These are phyloP conservation scores for Paracorniculantispora psalliotae DNA, from an alignment of 2,329 filamentous ascomycete genomes.

Conservation along the genomic window DNA sequence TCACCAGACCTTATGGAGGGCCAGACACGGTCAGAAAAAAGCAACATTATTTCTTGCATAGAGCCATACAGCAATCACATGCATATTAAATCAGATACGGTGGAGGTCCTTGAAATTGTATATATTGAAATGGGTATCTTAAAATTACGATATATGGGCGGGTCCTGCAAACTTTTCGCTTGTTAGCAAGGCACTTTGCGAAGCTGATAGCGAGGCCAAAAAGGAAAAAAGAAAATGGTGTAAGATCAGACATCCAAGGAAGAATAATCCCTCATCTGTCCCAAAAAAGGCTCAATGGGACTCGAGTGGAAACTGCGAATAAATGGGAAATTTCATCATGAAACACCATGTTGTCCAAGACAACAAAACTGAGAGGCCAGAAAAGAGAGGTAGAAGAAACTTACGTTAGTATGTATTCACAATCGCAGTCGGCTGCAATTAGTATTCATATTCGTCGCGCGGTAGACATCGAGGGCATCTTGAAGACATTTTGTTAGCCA, in stretches of 20 bases:
- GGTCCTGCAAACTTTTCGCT: conserved; percentile 15
- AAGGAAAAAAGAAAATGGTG: conserved; percentile 18
- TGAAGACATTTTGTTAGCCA: conserved; percentile 4
- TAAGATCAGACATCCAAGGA: conserved; percentile 72
- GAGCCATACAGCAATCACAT: neutral
- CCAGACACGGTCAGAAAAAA: too few species aligned
- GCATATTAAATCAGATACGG: neutral
- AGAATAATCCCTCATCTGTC: conserved; percentile 64
- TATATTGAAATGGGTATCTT: conserved; percentile 4
- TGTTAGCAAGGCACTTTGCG: conserved; percentile 20
- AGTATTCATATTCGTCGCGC: neutral
- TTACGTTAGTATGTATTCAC: conserved; percentile 8
- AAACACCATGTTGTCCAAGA: conserved; percentile 14
- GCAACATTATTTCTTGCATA: too few species aligned
- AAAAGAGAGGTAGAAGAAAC: conserved; percentile 16
- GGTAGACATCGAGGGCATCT: neutral
- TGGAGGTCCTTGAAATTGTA: neutral
- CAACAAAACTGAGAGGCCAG: conserved; percentile 6
- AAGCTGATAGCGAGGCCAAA: neutral
- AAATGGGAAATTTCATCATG: conserved; percentile 71
- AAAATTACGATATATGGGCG: neutral
- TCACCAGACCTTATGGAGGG: too few species aligned
- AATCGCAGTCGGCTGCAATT: neutral
- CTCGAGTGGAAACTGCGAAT: conserved; percentile 91
- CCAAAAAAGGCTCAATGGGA: conserved; percentile 61